Evolutionary conservation across 164 flowering plant species (phyloP), one percentile per base, ranked within the genome.

Genomic region (Tetrastigma voinierianum): DNA sequence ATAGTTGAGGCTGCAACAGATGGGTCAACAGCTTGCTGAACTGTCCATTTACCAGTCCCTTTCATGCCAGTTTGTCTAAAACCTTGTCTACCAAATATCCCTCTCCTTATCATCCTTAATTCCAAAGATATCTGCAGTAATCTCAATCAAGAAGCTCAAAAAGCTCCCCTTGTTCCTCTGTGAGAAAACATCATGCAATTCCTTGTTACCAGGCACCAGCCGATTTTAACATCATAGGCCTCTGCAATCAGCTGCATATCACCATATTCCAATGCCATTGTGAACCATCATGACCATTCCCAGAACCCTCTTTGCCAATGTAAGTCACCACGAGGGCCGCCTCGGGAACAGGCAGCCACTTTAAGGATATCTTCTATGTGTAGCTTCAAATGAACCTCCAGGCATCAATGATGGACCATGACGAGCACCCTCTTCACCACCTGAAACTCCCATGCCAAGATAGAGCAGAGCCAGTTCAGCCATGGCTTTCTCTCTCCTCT

Each of bases 391-490:
- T 49, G 93, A 88, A 23, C 90, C 90, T 24, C 90, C 90, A 55
- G 93, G 93, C 93, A 86, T 88, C 80, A 88, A 52, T 57, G 93
- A 88, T 10, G 93, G 93, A 15, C 93, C 87, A 62, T 76, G 51
- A 21, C 90, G 76, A 45, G 93, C 93, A 63, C 93, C 90, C 72
- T 88, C 93, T 72, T 88, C 93, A 65, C 93, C 90, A 55, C 90
- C 90, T 23, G 91, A 85, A 72, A 87, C 91, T 62, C 91, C 91
- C 87, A 87, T 87, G 46, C 87, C 91, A 18, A 87, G 80, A 72
- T 86, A 88, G 52, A 82, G 85, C 47, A 88, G 75, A 61, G 89
- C 90, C 66, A 72, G 48, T 57, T 83, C 85, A 54, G 80, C 81
- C 81, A 82, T 67, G 12, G 77, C 89, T 32, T 76, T 73, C 70